phyloP scores from a whole-genome alignment of 345 rosid genomes.

The Eucalyptus decipiens region DNA sequence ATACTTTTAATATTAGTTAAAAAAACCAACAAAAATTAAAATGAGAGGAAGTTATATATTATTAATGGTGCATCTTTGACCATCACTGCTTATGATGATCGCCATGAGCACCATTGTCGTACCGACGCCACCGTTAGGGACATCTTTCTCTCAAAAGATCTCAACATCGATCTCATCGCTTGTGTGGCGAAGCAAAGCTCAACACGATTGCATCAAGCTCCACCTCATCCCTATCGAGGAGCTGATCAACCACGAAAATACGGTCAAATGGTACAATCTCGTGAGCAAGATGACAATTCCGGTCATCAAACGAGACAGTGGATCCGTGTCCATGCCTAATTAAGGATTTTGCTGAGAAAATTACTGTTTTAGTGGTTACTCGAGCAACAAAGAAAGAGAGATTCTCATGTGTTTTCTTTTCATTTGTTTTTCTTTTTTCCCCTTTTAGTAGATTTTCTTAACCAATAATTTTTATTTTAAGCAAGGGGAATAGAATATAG shows the following conservation, averaged over 20 bases:
- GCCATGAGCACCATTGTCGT: neutral
- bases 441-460: neutral
- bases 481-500: neutral
- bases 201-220: neutral
- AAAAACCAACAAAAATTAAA: no score
- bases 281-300: neutral
- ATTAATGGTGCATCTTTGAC: neutral
- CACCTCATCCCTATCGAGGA: neutral
- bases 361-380: neutral
- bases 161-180: neutral
- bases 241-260: neutral
- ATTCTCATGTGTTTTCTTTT: neutral
- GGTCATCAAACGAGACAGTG: neutral
- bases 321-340: neutral
- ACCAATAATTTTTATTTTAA: no score
- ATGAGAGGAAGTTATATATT: no score
- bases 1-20: no score
- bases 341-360: neutral
- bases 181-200: neutral
- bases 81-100: neutral
- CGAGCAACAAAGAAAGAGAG: neutral
- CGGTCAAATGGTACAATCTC: neutral
- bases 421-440: neutral
- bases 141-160: neutral
- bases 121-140: fast-evolving